Evolutionary conservation across 768 basidiomycete species (phyloP).

Genomic region (Calocybe cyanea): DNA sequence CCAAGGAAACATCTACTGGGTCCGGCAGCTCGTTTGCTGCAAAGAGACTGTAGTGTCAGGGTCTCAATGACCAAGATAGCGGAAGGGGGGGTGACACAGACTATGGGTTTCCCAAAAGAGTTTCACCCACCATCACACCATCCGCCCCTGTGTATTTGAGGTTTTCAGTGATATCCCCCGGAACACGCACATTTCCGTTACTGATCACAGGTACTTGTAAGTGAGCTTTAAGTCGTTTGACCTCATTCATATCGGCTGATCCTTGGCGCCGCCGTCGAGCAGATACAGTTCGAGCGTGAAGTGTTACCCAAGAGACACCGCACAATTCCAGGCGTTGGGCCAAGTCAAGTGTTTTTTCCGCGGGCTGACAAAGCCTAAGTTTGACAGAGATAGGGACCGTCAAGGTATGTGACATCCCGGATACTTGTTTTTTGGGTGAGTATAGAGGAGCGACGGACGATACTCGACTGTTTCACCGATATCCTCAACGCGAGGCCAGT

Average conservation of each 20-base stretch:
- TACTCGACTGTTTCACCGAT: constrained; percentile 47
- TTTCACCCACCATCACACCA: constrained; percentile 80
- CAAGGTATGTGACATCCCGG: constrained; percentile 59
- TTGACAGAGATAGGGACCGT: constrained; percentile 65
- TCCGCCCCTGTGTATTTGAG: constrained; percentile 55
- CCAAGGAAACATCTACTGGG: constrained; percentile 62
- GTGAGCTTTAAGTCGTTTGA: constrained; percentile 50
- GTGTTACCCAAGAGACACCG: constrained; percentile 66
- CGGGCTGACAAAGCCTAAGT: constrained; percentile 54
- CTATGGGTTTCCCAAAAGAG: constrained; percentile 74
- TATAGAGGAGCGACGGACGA: not conserved
- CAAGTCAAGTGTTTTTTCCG: constrained; percentile 50
- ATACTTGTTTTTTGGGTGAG: constrained; percentile 39
- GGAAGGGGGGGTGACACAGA: constrained; percentile 20
- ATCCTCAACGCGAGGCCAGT: constrained; percentile 64
- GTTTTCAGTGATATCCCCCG: constrained; percentile 54
- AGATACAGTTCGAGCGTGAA: constrained; percentile 74
- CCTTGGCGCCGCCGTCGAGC: constrained; percentile 68
- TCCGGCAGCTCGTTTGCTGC: constrained; percentile 48
- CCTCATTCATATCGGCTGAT: constrained; percentile 60
- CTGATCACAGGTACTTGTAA: constrained; percentile 61
- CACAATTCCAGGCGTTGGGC: constrained; percentile 56
- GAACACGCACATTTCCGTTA: constrained; percentile 73
- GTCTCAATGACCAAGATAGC: constrained; percentile 5
- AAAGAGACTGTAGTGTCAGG: constrained; percentile 47